Base-by-base conservation (phyloP, 2,329 filamentous ascomycete genomes). In the Calonectria pteridis region DNA sequence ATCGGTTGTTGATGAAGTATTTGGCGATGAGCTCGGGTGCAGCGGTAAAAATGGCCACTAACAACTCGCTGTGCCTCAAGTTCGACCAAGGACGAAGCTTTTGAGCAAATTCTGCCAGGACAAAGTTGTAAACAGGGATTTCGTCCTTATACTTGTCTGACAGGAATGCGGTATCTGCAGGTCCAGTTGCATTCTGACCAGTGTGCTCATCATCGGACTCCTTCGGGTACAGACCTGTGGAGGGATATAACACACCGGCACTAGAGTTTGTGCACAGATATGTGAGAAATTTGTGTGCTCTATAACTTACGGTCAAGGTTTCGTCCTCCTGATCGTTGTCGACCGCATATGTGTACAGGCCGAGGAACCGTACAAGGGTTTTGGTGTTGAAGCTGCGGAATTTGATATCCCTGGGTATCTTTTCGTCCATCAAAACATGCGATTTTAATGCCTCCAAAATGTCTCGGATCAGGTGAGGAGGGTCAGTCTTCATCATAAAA, bases 11-110 rank as follows among this genome's bases (percentile, higher is more conserved):
- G 53, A 92, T 88, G 81, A 98, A 98, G 83, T 97, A 99, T 80
- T 95, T 93, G 53, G 95, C 94, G 1, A 98, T 91, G 4, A 98
- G 89, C 84, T 98, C 97, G 0, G 97, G 96, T 0, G 94, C 94
- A 10, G 91, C 91, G 75, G 88, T 89, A 81, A 99, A 98, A 40
- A 98, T 95, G 4, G 93, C 89, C 6, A 96, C 86, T 2, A 98
- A 85, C 13, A 99, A 89, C 78, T 98, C 93, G 78, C 93, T 94
- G 81, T 99, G 96, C 74, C 93, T 91, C 40, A 91, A 89, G 84
- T 92, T 95, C 35, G 94, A 93, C 88, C 97, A 96, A 9, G 97
- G 96, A 9, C 94, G 93, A 68, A 99, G 88, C 53, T 89, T 93
- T 76, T 94, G 92, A 2, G 94, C 89, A 76, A 98, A 95, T 43